A percentile compares a stretch with the other conserved stretches of the same genome.
Evolutionary conservation across 805 yeast genomes (phyloP).

Genomic region (Scheffersomyces coipomensis): DNA sequence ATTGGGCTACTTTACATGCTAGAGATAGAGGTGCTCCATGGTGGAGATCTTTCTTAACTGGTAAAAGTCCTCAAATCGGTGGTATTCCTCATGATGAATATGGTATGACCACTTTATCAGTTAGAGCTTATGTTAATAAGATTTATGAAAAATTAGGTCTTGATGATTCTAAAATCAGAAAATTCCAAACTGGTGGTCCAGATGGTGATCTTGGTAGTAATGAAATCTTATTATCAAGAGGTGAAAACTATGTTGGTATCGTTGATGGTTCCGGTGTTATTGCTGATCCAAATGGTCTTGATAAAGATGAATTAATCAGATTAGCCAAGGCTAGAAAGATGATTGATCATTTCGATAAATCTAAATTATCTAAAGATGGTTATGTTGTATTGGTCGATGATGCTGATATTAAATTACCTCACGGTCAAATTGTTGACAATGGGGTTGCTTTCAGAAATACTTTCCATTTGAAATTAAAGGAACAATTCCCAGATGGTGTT

Average conservation of each 20-base stretch:
- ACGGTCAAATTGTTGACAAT: constrained; percentile 69
- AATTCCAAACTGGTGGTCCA: constrained; percentile 98
- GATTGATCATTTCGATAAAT: constrained; percentile 65
- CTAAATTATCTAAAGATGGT: constrained; percentile 71
- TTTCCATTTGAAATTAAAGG: constrained; percentile 75
- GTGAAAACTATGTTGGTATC: constrained; percentile 81
- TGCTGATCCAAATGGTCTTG: constrained; percentile 86
- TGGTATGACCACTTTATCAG: constrained; percentile 96
- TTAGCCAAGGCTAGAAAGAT: constrained; percentile 77
- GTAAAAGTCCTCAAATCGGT: constrained; percentile 87
- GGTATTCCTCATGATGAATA: constrained; percentile 98
- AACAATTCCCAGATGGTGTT: constrained; percentile 59
- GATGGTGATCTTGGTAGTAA: constrained; percentile 98
- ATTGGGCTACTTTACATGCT: constrained; percentile 98
- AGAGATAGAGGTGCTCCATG: constrained; percentile 88
- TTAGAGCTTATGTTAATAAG: constrained; percentile 85
- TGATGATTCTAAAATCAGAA: constrained; percentile 57
- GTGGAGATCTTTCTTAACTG: constrained; percentile 99
- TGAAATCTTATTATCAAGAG: constrained; percentile 82
- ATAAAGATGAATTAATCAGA: constrained; percentile 72
- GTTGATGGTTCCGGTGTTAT: constrained; percentile 97
- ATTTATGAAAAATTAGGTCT: constrained; percentile 77
- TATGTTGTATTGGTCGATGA: constrained; percentile 86
- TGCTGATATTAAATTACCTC: constrained; percentile 72
- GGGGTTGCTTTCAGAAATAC: constrained; percentile 90